Conservation (phyloP, 179 eudicot genomes). For the Carnegiea gigantea region DNA sequence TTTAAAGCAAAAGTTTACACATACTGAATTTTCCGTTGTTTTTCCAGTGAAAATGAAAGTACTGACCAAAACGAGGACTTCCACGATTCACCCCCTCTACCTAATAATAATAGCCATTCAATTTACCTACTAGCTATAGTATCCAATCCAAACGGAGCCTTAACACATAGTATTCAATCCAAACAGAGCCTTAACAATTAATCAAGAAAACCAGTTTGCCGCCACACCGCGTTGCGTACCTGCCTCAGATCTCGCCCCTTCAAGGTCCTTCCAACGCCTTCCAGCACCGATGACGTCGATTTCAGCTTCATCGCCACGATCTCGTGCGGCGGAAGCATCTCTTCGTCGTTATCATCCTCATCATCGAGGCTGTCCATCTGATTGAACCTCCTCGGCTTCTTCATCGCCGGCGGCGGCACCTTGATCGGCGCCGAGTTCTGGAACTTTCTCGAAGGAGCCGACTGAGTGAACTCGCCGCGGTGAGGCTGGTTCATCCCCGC, state of each 20-base stretch:
- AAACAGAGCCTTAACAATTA: constrained; percentile 13
- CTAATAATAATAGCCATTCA: not conserved
- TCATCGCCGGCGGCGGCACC: constrained; percentile 27
- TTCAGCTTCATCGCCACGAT: constrained; percentile 48
- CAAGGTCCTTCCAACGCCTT: constrained; percentile 75
- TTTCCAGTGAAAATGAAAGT: constrained; percentile 11
- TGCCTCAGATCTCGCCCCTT: constrained; percentile 78
- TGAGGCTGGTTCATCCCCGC: not conserved
- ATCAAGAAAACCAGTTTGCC: constrained; percentile 70
- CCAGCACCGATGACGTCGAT: constrained; percentile 62
- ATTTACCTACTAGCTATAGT: not conserved
- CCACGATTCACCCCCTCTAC: not conserved
- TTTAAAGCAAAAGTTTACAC: not conserved
- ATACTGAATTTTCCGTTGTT: not conserved
- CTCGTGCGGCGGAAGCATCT: constrained; percentile 84
- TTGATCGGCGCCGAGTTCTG: constrained; percentile 63
- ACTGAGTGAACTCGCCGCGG: constrained; percentile 16
- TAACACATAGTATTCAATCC: too few species aligned
- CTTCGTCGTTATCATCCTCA: constrained; percentile 45
- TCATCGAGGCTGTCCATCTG: constrained; percentile 27
- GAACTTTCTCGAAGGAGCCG: constrained; percentile 33
- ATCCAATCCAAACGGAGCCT: not conserved
- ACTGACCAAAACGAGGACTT: constrained; percentile 19
- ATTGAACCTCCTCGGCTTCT: constrained; percentile 24
- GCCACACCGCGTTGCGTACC: constrained; percentile 70